These are phyloP conservation scores for Paecilomyces sp. DNA, from an alignment of 2,329 filamentous ascomycete species.

Conservation along the genomic window DNA sequence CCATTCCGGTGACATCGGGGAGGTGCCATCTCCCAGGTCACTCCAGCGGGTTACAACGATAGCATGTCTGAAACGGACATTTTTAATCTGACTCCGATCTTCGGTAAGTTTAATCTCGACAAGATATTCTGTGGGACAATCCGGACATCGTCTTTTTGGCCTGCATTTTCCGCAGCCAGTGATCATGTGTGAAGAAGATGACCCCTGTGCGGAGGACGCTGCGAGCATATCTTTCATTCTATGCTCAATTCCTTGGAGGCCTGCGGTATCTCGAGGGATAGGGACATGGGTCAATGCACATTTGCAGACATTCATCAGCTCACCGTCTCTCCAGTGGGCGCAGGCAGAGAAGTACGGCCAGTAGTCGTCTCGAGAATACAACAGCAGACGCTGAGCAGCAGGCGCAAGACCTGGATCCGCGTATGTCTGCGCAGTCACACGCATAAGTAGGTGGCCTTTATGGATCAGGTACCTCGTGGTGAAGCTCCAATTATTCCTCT, in stretches of 20 bases:
- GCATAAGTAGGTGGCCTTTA: slow-evolving; percentile 49
- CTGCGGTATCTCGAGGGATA: slow-evolving; percentile 29
- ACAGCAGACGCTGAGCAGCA: slow-evolving; percentile 47
- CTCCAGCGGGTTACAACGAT: slow-evolving; percentile 57
- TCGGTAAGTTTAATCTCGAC: slow-evolving; percentile 55
- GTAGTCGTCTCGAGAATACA: slow-evolving; percentile 55
- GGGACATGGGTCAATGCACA: slow-evolving; percentile 55
- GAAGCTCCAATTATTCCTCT: slow-evolving; percentile 49
- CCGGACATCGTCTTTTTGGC: slow-evolving; percentile 54
- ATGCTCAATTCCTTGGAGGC: slow-evolving; percentile 36
- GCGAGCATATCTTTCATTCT: slow-evolving; percentile 28
- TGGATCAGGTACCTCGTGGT: slow-evolving; percentile 49
- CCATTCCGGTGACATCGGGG: slow-evolving; percentile 48
- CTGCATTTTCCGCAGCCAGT: slow-evolving; percentile 46
- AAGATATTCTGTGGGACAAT: slow-evolving; percentile 57
- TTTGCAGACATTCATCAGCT: slow-evolving; percentile 54
- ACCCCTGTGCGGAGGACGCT: slow-evolving; percentile 37
- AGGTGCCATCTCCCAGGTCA: slow-evolving; percentile 51
- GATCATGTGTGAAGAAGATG: slow-evolving; percentile 21
- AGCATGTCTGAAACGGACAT: slow-evolving; percentile 48
- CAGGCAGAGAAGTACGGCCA: slow-evolving; percentile 57
- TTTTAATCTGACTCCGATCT: slow-evolving; percentile 40
- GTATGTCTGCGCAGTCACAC: slow-evolving; percentile 49
- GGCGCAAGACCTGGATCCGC: slow-evolving; percentile 46
- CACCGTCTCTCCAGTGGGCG: slow-evolving; percentile 55